Conservation (phyloP, 768 basidiomycete species). For the Leucocoprinus leucothites region DNA sequence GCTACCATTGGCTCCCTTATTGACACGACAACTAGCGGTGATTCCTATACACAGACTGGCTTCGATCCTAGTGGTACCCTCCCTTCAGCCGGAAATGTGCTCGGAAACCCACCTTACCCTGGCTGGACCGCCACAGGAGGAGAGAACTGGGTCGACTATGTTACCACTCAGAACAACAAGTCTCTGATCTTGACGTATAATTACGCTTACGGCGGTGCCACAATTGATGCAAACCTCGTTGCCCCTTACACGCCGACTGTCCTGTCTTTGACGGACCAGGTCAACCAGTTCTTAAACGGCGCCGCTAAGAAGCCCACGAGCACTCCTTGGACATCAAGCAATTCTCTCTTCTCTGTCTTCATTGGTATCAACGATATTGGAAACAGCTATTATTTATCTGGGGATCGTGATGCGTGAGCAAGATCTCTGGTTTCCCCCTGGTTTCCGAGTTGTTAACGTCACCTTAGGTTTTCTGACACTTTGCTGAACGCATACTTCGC, state of each 20-base stretch:
- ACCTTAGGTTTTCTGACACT: conserved; percentile 37
- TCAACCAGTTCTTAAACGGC: conserved; percentile 50
- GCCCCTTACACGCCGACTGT: conserved; percentile 49
- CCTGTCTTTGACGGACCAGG: conserved; percentile 56
- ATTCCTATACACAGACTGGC: conserved; percentile 58
- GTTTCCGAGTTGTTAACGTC: not conserved
- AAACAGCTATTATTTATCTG: conserved; percentile 45
- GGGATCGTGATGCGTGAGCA: conserved; percentile 47
- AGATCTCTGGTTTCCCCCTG: not conserved
- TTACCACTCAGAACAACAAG: conserved; percentile 49
- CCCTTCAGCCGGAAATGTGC: conserved; percentile 42
- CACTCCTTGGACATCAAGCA: conserved; percentile 53
- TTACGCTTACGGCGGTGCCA: conserved; percentile 65
- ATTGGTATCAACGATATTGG: conserved; percentile 74
- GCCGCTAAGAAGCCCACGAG: conserved; percentile 45
- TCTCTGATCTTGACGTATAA: conserved; percentile 58
- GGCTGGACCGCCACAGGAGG: conserved; percentile 54
- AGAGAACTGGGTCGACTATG: conserved; percentile 57
- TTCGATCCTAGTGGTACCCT: conserved; percentile 39
- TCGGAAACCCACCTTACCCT: conserved; percentile 54
- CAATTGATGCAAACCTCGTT: conserved; percentile 58
- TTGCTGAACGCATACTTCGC: conserved; percentile 16
- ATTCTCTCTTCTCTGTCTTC: conserved; percentile 64
- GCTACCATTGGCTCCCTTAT: not conserved
- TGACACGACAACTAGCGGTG: conserved; percentile 34